These are phyloP conservation scores for Handroanthus guayacan DNA, from an alignment of 257 asterid genomes.

Conservation along the genomic window DNA sequence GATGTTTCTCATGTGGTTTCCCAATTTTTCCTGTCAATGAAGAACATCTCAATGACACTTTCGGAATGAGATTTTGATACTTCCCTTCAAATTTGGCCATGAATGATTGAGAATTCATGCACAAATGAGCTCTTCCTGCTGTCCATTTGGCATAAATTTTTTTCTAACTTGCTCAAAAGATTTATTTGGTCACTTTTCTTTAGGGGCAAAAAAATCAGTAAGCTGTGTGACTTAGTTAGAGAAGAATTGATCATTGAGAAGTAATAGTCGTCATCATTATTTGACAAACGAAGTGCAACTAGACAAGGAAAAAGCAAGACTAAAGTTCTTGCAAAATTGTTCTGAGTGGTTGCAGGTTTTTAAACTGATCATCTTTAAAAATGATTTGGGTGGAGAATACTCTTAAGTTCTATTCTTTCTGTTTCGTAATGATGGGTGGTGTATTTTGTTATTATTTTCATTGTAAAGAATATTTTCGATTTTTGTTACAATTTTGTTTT, in stretches of 20 bases:
- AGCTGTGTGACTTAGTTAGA: not conserved
- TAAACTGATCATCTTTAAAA: not conserved
- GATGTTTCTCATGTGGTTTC: constrained; percentile 4
- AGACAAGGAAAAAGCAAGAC: not conserved
- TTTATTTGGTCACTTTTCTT: constrained; percentile 4
- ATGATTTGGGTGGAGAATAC: not conserved
- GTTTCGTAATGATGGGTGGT: too few relatives aligned
- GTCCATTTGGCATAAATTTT: not conserved
- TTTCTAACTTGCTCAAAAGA: not conserved
- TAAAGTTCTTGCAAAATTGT: constrained; percentile 2
- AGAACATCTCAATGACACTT: not conserved
- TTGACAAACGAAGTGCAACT: constrained; percentile 25
- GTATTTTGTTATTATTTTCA: too few relatives aligned
- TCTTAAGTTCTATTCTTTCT: constrained; percentile 1
- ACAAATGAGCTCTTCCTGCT: not conserved
- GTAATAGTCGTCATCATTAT: not conserved
- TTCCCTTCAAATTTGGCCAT: not conserved
- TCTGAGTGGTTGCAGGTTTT: not conserved
- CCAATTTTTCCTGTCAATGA: constrained; percentile 9
- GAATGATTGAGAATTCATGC: constrained; percentile 12
- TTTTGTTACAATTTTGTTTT: too few relatives aligned
- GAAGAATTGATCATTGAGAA: not conserved
- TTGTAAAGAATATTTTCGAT: too few relatives aligned
- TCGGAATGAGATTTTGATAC: not conserved
- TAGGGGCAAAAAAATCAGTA: not conserved